Percentiles rank a stretch among this genome's conserved stretches.
Evolutionary conservation across 176 grass and related monocot genomes (phyloP).

Genomic region (Carex cristatella): DNA sequence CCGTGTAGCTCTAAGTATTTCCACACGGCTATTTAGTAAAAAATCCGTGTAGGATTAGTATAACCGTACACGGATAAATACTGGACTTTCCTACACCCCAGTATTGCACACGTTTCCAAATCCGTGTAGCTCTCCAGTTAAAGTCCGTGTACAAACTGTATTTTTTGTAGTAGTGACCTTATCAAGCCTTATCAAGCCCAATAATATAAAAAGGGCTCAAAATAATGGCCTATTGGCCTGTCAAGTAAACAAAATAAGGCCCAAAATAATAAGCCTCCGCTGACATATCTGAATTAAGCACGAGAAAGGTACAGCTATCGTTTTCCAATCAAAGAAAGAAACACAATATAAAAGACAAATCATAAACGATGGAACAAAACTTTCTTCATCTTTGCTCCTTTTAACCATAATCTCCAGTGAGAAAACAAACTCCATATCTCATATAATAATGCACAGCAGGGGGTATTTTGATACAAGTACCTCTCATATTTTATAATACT

Average conservation of each 20-base stretch:
- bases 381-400: not conserved
- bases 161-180: no score
- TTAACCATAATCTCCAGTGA: not conserved
- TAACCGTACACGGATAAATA: no score
- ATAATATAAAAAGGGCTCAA: not conserved
- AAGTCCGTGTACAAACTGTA: no score
- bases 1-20: no score
- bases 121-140: no score
- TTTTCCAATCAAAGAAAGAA: not conserved
- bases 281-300: not conserved
- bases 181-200: not conserved
- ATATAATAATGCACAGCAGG: conserved; percentile 11
- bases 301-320: not conserved
- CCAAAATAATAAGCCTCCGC: not conserved
- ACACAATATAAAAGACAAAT: not conserved
- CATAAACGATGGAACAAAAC: no score
- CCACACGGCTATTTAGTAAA: no score
- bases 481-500: conserved; percentile 20
- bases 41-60: no score
- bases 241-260: not conserved
- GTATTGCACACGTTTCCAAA: no score
- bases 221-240: not conserved
- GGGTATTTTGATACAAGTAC: conserved; percentile 6
- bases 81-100: no score
- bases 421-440: conserved; percentile 2